Conservation (phyloP, 78 protist species). For the Cyanophora paradoxa region DNA sequence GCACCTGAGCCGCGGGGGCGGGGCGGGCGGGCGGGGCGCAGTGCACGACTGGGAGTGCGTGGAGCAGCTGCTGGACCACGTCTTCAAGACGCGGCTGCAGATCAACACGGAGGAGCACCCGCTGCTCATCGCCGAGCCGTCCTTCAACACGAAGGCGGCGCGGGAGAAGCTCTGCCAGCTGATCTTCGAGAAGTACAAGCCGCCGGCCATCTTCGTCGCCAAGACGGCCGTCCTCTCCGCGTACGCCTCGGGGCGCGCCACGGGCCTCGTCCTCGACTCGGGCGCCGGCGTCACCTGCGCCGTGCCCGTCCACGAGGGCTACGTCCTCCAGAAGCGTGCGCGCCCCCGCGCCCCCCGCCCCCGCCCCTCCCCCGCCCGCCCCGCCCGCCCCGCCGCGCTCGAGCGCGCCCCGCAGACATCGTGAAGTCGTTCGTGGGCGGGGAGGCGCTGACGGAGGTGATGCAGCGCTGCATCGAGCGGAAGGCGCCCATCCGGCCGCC, state of each 20-base stretch:
- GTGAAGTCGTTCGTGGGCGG: constrained; percentile 16
- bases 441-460: constrained; percentile 8
- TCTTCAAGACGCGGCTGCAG: constrained; percentile 16
- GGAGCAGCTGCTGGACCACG: constrained; percentile 21
- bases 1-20: background rate
- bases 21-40: background rate
- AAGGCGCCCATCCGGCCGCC: background rate
- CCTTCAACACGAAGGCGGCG: background rate
- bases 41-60: constrained; percentile 24
- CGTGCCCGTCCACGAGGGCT: constrained; percentile 28
- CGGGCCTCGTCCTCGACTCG: constrained; percentile 37
- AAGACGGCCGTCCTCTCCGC: constrained; percentile 29
- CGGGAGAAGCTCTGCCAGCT: constrained; percentile 21
- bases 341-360: no score
- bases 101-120: constrained; percentile 16
- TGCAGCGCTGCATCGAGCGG: background rate
- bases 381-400: no score
- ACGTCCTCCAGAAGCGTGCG: constrained; percentile 8
- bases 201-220: constrained; percentile 39
- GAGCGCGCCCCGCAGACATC: background rate
- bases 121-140: constrained; percentile 16
- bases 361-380: no score
- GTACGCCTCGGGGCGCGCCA: constrained; percentile 28
- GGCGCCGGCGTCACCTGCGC: constrained; percentile 20
- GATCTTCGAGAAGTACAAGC: constrained; percentile 35